Evolutionary conservation across 352 stramenopile genomes (phyloP), one percentile per base, ranked within the genome.

Genomic region (Phytophthora hybrid): DNA sequence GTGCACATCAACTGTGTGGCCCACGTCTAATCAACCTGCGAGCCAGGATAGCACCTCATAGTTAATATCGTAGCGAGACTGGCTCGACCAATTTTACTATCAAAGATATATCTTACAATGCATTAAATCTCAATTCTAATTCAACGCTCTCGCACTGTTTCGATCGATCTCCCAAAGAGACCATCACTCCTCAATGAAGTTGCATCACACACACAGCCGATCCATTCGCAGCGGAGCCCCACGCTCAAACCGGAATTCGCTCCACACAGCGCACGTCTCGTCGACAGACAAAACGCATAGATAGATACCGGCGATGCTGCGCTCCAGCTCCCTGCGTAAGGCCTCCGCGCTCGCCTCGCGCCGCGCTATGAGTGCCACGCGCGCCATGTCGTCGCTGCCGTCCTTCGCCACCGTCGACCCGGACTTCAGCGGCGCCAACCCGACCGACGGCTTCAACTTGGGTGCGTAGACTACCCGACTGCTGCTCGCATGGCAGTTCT

Each of bases 351-450:
- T 79, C 23, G 66, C 69, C 53, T 69, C 68, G 46, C 71, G 73
- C 60, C 77, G 69, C 29, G 66, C 63, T 23, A 23, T 74, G 49
- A 26, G 59, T 57, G 69, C 73, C 66, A 59, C 76, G 57, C 87
- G 87, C 49, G 56, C 70, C 61, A 79, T 91, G 69, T 84, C 81
- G 31, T 91, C 82, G 65, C 69, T 97, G 21, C 92, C 91, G 23
- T 93, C 87, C 57, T 99, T 97, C 93, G 96, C 97, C 29, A 98
- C 94, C 1, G 80, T 98, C n/a, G 93, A 99, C 77, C 95, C 96
- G 1, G 77, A 72, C 52, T 87, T 99, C 55, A 98, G 90, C 61
- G 87, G 84, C 14, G 73, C 69, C 31, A 81, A 86, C 47, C 94
- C 95, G 3, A 85, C 89, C 59, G 84, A 92, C 41, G 93, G 98